Conservation (phyloP, 495 filamentous ascomycete species). For the Xylaria cubensis region DNA sequence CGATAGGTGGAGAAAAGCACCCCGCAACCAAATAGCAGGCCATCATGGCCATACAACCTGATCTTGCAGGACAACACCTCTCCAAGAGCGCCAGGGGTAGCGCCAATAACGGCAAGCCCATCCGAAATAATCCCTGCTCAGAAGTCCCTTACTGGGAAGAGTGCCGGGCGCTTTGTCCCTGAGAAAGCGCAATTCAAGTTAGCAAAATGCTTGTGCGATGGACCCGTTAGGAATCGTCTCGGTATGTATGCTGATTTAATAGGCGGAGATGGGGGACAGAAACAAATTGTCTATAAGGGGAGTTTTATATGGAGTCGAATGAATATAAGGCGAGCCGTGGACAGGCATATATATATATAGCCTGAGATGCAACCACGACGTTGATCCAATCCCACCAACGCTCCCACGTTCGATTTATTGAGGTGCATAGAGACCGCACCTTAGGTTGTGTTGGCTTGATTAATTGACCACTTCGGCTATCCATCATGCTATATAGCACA, state of each 20-base stretch:
- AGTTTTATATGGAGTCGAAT: not conserved
- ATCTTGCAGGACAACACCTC: not conserved
- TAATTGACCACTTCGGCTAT: not conserved
- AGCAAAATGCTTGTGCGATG: not conserved
- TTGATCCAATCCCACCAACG: slow-evolving; percentile 1
- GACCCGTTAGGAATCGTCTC: not conserved
- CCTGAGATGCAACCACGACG: slow-evolving; percentile 12
- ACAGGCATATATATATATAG: slow-evolving; percentile 15
- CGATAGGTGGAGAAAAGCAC: slow-evolving; percentile 19
- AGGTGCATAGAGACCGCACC: slow-evolving; percentile 1
- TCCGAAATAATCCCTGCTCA: not conserved
- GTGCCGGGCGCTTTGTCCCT: not conserved
- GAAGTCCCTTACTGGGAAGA: not conserved
- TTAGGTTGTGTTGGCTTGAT: not conserved
- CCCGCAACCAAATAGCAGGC: slow-evolving; percentile 5
- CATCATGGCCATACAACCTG: not conserved
- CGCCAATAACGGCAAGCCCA: slow-evolving; percentile 12
- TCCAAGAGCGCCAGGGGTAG: not conserved
- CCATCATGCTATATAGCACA: slow-evolving; percentile 17
- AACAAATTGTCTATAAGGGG: not conserved
- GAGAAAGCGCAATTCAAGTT: slow-evolving; percentile 2
- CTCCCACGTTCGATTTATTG: slow-evolving; percentile 4
- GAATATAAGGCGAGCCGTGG: not conserved
- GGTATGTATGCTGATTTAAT: not conserved
- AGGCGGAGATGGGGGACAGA: not conserved